Percentiles rank a stretch among this genome's conserved stretches.
These are phyloP conservation scores for Acer negundo DNA, from an alignment of 345 rosid species.

Conservation along the genomic window DNA sequence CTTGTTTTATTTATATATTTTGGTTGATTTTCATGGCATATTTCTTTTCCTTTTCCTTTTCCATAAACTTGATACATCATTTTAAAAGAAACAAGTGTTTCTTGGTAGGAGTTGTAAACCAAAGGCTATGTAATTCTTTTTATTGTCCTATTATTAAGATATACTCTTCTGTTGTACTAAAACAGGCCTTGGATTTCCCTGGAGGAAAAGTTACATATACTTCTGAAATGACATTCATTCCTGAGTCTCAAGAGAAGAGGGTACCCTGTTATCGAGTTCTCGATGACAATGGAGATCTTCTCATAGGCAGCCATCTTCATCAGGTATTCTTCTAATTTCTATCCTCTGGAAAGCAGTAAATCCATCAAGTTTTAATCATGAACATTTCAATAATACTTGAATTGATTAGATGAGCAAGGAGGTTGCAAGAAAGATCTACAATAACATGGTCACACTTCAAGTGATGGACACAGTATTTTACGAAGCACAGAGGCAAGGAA, in stretches of 20 bases:
- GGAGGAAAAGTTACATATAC: slow-evolving; percentile 71
- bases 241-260: slow-evolving; percentile 40
- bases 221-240: slow-evolving; percentile 50
- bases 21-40: too few species aligned
- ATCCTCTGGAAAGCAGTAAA: not conserved
- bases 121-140: not conserved
- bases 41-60: too few species aligned
- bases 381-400: not conserved
- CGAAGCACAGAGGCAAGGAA: slow-evolving; percentile 89
- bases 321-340: slow-evolving; percentile 37
- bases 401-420: slow-evolving; percentile 54
- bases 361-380: not conserved
- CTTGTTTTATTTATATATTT: too few species aligned
- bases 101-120: not conserved
- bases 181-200: slow-evolving; percentile 61
- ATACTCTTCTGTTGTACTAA: not conserved
- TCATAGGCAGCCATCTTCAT: slow-evolving; percentile 23
- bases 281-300: slow-evolving; percentile 42
- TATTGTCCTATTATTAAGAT: too few species aligned
- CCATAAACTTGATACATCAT: not conserved
- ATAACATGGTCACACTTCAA: slow-evolving; percentile 70
- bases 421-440: slow-evolving; percentile 62
- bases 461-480: slow-evolving; percentile 68
- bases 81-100: not conserved
- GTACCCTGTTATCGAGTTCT: slow-evolving; percentile 72